Percentiles rank a stretch among this genome's conserved stretches.
phyloP scores from a whole-genome alignment of 768 basidiomycete genomes.

The Dioszegia aurantiaca region DNA sequence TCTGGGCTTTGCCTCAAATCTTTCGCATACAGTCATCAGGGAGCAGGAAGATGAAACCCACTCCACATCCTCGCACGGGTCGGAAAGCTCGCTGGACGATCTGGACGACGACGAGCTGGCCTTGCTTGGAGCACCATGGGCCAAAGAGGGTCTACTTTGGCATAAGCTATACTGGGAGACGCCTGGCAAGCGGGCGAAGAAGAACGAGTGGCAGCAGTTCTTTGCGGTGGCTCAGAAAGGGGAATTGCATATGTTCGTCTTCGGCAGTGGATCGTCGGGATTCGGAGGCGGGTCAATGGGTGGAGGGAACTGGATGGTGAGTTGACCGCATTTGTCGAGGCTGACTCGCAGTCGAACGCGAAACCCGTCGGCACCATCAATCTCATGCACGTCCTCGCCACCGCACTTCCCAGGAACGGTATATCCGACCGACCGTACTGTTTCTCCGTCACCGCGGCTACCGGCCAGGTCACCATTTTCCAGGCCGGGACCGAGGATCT shows the following conservation, averaged over 20 bases:
- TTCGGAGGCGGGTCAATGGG: slow-evolving; percentile 66
- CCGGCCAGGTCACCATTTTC: slow-evolving; percentile 93
- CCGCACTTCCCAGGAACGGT: slow-evolving; percentile 82
- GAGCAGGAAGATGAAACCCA: slow-evolving; percentile 80
- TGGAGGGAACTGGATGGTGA: slow-evolving; percentile 96
- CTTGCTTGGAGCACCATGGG: slow-evolving; percentile 93
- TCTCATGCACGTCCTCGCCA: slow-evolving; percentile 82
- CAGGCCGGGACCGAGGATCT: slow-evolving; percentile 98
- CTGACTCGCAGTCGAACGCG: slow-evolving; percentile 64
- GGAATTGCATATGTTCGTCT: slow-evolving; percentile 91
- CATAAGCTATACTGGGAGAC: slow-evolving; percentile 94
- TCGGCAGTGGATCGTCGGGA: slow-evolving; percentile 58
- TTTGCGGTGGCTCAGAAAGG: slow-evolving; percentile 96
- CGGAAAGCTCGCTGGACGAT: slow-evolving; percentile 21
- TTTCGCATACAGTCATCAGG: slow-evolving; percentile 92
- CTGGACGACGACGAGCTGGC: slow-evolving; percentile 95
- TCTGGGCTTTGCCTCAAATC: slow-evolving; percentile 93
- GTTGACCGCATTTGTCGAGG: slow-evolving; percentile 50
- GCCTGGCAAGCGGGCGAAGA: slow-evolving; percentile 74
- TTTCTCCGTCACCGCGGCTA: slow-evolving; percentile 85
- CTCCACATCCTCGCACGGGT: slow-evolving; percentile 62
- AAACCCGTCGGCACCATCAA: slow-evolving; percentile 74
- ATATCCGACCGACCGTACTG: slow-evolving; percentile 91
- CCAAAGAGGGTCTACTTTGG: slow-evolving; percentile 94
- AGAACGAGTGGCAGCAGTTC: slow-evolving; percentile 87